phyloP scores from a whole-genome alignment of 2,329 filamentous ascomycete species.

The Alternaria postmessia region DNA sequence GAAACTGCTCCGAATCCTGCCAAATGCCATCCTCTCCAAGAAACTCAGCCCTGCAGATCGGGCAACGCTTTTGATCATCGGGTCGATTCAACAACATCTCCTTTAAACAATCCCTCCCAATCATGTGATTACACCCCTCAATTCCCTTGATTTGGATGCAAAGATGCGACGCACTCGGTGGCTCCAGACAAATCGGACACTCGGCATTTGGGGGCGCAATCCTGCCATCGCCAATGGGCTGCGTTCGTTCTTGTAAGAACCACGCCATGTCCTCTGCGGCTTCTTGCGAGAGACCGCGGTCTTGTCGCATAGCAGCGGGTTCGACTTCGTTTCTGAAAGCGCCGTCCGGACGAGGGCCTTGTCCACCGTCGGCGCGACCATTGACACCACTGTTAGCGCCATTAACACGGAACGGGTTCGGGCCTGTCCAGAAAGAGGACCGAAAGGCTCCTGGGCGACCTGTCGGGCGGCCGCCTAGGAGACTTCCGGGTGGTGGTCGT shows the following conservation, averaged over 20 bases:
- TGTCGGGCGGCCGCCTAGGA: background rate
- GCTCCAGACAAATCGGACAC: constrained; percentile 24
- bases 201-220: constrained; percentile 6
- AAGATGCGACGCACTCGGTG: constrained; percentile 8
- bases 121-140: constrained; percentile 23
- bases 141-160: constrained; percentile 22
- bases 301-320: background rate
- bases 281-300: background rate
- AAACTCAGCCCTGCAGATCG: constrained; percentile 29
- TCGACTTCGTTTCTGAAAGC: background rate
- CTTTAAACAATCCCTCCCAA: constrained; percentile 25
- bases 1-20: constrained; percentile 1
- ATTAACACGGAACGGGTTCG: background rate
- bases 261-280: background rate
- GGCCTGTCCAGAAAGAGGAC: background rate
- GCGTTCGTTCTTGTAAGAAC: constrained; percentile 14
- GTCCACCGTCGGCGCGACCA: background rate
- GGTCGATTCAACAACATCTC: constrained; percentile 14
- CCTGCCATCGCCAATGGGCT: background rate
- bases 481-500: background rate
- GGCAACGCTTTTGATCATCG: constrained; percentile 22
- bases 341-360: background rate
- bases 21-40: constrained; percentile 1
- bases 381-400: background rate
- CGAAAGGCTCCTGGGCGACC: background rate